Conservation (phyloP, 495 filamentous ascomycete genomes). For the Hyaloscypha hepaticicola region DNA sequence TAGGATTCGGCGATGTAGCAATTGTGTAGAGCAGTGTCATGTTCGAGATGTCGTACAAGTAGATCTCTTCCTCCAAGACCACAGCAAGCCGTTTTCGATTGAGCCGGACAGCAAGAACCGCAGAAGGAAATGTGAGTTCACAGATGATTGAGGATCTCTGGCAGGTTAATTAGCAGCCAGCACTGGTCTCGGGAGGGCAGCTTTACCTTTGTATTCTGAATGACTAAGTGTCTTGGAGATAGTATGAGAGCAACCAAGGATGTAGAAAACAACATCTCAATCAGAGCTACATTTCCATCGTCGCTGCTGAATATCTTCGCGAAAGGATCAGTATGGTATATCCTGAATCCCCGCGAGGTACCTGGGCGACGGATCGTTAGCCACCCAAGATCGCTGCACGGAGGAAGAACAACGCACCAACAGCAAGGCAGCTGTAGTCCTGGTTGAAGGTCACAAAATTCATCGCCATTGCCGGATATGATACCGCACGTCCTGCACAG, state of each 20-base stretch:
- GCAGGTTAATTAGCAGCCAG: background rate
- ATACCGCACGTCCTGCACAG: background rate
- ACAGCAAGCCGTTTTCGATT: constrained; percentile 94
- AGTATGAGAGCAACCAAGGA: constrained; percentile 93
- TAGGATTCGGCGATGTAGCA: constrained; percentile 88
- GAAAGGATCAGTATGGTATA: constrained; percentile 95
- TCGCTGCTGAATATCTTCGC: constrained; percentile 88
- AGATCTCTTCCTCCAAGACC: constrained; percentile 91
- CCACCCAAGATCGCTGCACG: background rate
- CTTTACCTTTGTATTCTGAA: constrained; percentile 91
- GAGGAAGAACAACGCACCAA: constrained; percentile 56
- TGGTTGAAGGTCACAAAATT: constrained; percentile 99
- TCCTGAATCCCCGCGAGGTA: constrained; percentile 87
- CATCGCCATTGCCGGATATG: constrained; percentile 54
- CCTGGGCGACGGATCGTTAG: constrained; percentile 44
- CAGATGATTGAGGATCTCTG: constrained; percentile 94
- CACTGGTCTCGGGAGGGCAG: background rate
- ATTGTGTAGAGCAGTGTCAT: constrained; percentile 92
- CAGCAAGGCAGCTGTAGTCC: constrained; percentile 94
- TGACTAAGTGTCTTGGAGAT: constrained; percentile 85
- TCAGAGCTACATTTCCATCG: constrained; percentile 87
- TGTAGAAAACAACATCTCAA: constrained; percentile 99
- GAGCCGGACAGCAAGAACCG: constrained; percentile 85
- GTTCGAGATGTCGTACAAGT: constrained; percentile 96
- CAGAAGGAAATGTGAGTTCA: constrained; percentile 95